Percentiles rank a stretch among this genome's conserved stretches.
Evolutionary conservation across 352 stramenopile species (phyloP).

Genomic region (Thraustochytrium striatum): DNA sequence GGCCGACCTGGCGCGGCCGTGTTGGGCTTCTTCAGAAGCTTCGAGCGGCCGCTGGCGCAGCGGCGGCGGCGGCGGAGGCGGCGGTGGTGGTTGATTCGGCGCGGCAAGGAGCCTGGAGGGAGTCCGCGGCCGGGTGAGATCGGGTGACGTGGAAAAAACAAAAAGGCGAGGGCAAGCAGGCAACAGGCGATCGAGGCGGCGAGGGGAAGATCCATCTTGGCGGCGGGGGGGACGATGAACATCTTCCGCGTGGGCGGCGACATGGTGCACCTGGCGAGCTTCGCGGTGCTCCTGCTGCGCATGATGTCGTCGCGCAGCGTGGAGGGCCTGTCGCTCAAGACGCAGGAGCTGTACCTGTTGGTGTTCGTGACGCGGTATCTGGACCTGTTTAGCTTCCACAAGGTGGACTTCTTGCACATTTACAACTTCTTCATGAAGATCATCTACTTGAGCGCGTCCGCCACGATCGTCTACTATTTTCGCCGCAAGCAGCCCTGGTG

Average conservation of each 20-base stretch:
- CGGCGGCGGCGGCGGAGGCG: no score
- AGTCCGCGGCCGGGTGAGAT: no score
- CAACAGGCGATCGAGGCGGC: no score
- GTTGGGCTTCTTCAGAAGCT: no score
- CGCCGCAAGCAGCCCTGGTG: slow-evolving; percentile 87
- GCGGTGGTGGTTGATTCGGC: no score
- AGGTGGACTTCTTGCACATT: slow-evolving; percentile 73
- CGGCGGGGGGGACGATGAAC: no score
- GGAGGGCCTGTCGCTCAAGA: slow-evolving; percentile 88
- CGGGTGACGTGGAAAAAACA: no score
- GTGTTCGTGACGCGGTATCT: slow-evolving; percentile 97
- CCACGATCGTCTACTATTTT: slow-evolving; percentile 97
- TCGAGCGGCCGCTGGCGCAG: no score
- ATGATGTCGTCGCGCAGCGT: slow-evolving; percentile 67
- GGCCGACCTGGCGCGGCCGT: no score
- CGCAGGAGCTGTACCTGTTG: slow-evolving; percentile 97
- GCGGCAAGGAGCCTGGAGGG: no score
- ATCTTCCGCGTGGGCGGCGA: slow-evolving; percentile 95
- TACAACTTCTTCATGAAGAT: slow-evolving; percentile 99
- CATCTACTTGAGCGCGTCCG: slow-evolving; percentile 92
- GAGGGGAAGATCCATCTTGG: no score
- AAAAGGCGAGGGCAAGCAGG: no score
- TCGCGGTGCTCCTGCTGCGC: slow-evolving; percentile 95
- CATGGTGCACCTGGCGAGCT: slow-evolving; percentile 97
- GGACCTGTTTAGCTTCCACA: slow-evolving; percentile 82